These are phyloP conservation scores for Aureobasidium sp. DNA, from an alignment of 2,329 filamentous ascomycete species.

Conservation along the genomic window DNA sequence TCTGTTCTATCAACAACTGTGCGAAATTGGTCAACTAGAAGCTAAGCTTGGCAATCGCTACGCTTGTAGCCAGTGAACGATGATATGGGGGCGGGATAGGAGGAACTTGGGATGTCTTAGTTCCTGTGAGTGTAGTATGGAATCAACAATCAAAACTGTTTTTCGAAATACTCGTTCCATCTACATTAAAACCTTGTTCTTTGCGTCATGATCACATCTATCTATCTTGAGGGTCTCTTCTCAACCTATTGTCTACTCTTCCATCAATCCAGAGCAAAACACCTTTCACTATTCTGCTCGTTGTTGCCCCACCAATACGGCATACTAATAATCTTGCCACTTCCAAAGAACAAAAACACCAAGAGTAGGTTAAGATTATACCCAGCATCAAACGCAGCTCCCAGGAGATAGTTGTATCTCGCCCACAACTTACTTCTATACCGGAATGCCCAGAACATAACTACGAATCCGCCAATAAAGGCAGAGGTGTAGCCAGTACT, in stretches of 20 bases:
- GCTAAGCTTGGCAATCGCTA: too few relatives aligned
- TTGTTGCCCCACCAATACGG: constrained; percentile 73
- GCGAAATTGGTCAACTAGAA: too few relatives aligned
- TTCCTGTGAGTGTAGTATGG: too few relatives aligned
- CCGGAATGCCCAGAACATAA: constrained; percentile 54
- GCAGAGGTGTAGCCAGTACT: constrained; percentile 63
- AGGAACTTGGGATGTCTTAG: too few relatives aligned
- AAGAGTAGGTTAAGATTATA: constrained; percentile 69
- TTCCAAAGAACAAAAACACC: constrained; percentile 51
- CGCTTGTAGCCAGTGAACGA: too few relatives aligned
- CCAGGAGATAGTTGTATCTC: constrained; percentile 49
- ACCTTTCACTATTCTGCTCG: constrained; percentile 60
- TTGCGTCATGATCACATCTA: too few relatives aligned
- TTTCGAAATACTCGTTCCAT: too few relatives aligned
- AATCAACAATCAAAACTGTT: too few relatives aligned
- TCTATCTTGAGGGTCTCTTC: too few relatives aligned
- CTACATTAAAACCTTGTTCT: too few relatives aligned
- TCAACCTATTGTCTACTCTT: too few relatives aligned
- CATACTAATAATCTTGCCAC: constrained; percentile 58
- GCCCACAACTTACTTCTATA: constrained; percentile 50
- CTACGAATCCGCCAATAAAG: constrained; percentile 49
- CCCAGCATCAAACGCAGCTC: constrained; percentile 44
- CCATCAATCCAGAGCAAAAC: constrained; percentile 45
- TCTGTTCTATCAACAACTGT: background rate
- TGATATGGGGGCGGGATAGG: too few relatives aligned